A percentile compares a stretch with the other conserved stretches of the same genome.
These are phyloP conservation scores for Stagonosporopsis cucurbitacearum DNA, from an alignment of 2,329 filamentous ascomycete genomes.

Conservation along the genomic window DNA sequence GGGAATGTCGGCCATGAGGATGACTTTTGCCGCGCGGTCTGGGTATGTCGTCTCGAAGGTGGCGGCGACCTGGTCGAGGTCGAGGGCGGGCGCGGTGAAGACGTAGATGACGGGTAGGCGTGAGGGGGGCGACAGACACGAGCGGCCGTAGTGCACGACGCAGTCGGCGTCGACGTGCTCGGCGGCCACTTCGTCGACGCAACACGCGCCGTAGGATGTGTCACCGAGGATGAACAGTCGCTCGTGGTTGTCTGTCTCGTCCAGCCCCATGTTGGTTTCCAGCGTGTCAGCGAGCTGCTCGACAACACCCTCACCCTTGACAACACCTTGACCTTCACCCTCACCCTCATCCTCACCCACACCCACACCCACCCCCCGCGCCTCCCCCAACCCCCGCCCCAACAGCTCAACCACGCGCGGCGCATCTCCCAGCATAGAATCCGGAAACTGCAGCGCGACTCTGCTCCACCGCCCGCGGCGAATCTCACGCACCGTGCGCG, in stretches of 20 bases:
- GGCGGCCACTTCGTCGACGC: conserved; percentile 94
- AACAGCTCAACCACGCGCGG: conserved; percentile 77
- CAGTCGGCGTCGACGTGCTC: conserved; percentile 91
- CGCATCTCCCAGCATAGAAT: conserved; percentile 87
- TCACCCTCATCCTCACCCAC: too few species aligned
- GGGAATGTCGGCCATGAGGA: conserved; percentile 89
- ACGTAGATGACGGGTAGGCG: conserved; percentile 88
- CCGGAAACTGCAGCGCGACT: conserved; percentile 93
- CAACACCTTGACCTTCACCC: conserved; percentile 9
- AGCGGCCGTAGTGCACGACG: conserved; percentile 91
- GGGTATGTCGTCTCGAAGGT: conserved; percentile 74
- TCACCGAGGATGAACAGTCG: conserved; percentile 86
- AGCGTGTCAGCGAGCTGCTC: conserved; percentile 22
- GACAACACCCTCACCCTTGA: not conserved
- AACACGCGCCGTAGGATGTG: conserved; percentile 96
- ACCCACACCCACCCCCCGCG: conserved; percentile 10
- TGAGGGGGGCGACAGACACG: conserved; percentile 89
- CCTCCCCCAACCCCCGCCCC: conserved; percentile 56
- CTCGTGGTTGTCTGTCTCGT: conserved; percentile 40
- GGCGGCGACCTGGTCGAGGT: conserved; percentile 63
- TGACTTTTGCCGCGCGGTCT: conserved; percentile 67
- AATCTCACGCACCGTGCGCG: conserved; percentile 78
- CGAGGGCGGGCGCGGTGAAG: conserved; percentile 77
- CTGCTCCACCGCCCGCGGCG: conserved; percentile 72
- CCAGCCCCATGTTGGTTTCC: conserved; percentile 21